These are phyloP conservation scores for Aspergillus chevalieri DNA, from an alignment of 2,329 filamentous ascomycete genomes.

Conservation along the genomic window DNA sequence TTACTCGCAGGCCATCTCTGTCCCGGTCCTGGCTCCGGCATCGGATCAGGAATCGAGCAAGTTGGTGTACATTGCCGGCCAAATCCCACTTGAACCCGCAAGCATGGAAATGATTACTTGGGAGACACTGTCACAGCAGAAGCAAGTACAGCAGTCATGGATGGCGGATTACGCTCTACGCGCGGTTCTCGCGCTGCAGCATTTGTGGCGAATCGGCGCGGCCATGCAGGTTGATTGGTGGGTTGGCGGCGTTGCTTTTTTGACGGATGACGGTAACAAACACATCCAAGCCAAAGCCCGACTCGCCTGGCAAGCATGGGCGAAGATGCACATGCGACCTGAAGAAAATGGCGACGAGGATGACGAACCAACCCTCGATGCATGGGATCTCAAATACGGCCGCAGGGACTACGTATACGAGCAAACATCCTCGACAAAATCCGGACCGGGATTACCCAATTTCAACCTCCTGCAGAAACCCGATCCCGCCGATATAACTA, in stretches of 20 bases:
- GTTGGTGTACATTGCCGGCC: conserved; percentile 70
- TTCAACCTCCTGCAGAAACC: conserved; percentile 18
- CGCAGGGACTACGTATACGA: conserved; percentile 45
- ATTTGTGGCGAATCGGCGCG: conserved; percentile 75
- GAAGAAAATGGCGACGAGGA: conserved; percentile 28
- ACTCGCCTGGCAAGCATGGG: conserved; percentile 43
- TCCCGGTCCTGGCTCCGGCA: conserved; percentile 10
- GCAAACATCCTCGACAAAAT: conserved; percentile 12
- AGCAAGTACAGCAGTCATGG: conserved; percentile 9
- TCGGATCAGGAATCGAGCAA: conserved; percentile 18
- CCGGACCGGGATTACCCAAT: conserved; percentile 16
- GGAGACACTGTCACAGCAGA: neutral
- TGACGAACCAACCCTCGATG: conserved; percentile 42
- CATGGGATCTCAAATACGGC: conserved; percentile 51
- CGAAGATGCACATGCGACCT: conserved; percentile 25
- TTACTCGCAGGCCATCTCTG: conserved; percentile 77
- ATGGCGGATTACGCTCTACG: conserved; percentile 49
- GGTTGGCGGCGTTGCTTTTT: conserved; percentile 69
- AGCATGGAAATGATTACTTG: conserved; percentile 56
- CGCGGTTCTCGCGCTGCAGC: conserved; percentile 71
- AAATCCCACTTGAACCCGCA: conserved; percentile 79
- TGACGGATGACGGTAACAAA: conserved; percentile 41
- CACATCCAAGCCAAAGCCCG: conserved; percentile 29
- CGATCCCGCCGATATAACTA: too few relatives aligned
- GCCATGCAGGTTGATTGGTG: conserved; percentile 69